Base-by-base conservation (phyloP, 2,329 filamentous ascomycete species). In the Rasamsonia emersonii region DNA sequence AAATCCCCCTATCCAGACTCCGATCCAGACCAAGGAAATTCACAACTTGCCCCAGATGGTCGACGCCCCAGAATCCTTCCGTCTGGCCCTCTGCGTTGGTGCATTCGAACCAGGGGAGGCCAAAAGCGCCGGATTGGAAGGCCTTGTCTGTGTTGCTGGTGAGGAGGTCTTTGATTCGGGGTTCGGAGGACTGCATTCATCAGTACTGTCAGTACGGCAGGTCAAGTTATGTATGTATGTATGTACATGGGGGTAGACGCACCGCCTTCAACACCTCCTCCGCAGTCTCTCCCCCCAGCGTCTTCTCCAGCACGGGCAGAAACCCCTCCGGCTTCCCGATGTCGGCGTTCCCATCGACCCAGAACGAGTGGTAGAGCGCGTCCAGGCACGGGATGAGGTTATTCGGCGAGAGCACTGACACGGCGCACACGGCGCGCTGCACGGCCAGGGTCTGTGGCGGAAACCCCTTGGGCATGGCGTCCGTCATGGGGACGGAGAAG, bases 41-140 rank as follows among this genome's bases (percentile, higher is more conserved):
- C 24, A 61, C 58, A 3, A 78, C 56, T 45, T 70, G 65, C 2
- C 68, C 73, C 25, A 79, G 41, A 51, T 76, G 72, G 56, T 78
- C 74, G 9, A 78, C 65, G 0, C 75, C 75, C 69, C 71, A 79
- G 43, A 71, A 77, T 1, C 54, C 53, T 40, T 77, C 71, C 21
- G 50, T 72, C 45, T 69, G 53, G 0, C 73, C 73, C 30, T 69
- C 55, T 5, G 50, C 31, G 49, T 77, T 73, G 29, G 65, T 72
- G 32, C 71, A 74, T 51, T 60, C 54, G 45, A 75, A 72, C 67
- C 71, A 79, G 2, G 75, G 75, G 32, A 78, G 45, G 2, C 75
- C 75, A 58, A 79, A 79, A 1, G 70, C 71, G 1, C 72, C 75
- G 15, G 67, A 60, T 15, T 56, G 52, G 15, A 77, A 58, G 1